Evolutionary conservation across 768 basidiomycete genomes (phyloP).

Genomic region (Strobilomyces confusus): DNA sequence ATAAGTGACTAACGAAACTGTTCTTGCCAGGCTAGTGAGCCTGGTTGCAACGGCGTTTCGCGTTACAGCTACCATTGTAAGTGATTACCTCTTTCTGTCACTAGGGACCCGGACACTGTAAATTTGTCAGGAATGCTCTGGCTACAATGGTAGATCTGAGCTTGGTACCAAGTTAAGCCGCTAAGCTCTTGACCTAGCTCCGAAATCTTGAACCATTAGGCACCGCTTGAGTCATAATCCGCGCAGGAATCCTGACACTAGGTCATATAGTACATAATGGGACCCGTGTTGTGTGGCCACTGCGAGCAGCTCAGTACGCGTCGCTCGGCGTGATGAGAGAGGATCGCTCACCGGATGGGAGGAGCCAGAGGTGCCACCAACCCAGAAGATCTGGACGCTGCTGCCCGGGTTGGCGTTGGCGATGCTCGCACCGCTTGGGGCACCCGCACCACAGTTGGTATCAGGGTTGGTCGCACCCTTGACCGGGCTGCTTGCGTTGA

Average conservation of each 20-base stretch:
- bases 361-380: constrained; percentile 34
- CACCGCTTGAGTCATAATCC: constrained; percentile 48
- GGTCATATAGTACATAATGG: constrained; percentile 71
- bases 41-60: too few relatives aligned
- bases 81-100: too few relatives aligned
- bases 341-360: constrained; percentile 15
- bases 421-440: constrained; percentile 43
- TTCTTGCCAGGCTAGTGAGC: too few relatives aligned
- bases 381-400: constrained; percentile 50
- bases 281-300: constrained; percentile 59
- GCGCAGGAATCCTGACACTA: constrained; percentile 53
- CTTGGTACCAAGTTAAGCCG: constrained; percentile 45
- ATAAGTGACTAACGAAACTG: too few relatives aligned
- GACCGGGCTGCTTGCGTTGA: constrained; percentile 42
- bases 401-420: constrained; percentile 60
- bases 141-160: constrained; percentile 24
- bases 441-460: constrained; percentile 55
- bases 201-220: constrained; percentile 75
- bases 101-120: constrained; percentile 37
- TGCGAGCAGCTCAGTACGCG: constrained; percentile 7
- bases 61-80: too few relatives aligned
- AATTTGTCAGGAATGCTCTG: background rate
- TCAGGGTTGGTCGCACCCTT: constrained; percentile 54
- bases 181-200: constrained; percentile 41
- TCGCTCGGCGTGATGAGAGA: background rate